Evolutionary conservation across 306 rosid species (phyloP).

Genomic region (Medicago ruthenica): DNA sequence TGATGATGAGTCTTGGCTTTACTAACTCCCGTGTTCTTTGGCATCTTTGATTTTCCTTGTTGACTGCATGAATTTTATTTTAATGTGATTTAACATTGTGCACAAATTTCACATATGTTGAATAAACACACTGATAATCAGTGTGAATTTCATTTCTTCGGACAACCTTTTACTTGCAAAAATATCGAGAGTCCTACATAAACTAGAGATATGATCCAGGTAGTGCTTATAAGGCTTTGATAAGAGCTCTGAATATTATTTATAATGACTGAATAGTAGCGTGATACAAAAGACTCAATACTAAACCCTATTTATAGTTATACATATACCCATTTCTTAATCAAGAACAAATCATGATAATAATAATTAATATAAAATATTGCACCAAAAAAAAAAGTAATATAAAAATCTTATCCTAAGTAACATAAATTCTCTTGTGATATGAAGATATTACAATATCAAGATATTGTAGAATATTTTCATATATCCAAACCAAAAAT

Average conservation of each 20-base stretch:
- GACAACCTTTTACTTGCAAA: constrained; percentile 21
- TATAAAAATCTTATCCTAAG: too few relatives aligned
- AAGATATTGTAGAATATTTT: background rate
- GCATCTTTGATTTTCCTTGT: constrained; percentile 38
- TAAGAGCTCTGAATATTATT: background rate
- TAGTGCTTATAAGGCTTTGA: background rate
- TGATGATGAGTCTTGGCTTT: constrained; percentile 39
- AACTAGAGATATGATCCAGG: background rate
- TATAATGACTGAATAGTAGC: background rate
- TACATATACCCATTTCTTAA: background rate
- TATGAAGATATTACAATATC: constrained; percentile 3
- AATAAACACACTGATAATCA: constrained; percentile 28
- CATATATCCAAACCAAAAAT: background rate
- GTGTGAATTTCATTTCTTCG: constrained; percentile 15
- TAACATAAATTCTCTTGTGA: background rate
- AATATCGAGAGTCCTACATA: background rate
- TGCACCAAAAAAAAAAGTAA: too few relatives aligned
- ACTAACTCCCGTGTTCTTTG: constrained; percentile 31
- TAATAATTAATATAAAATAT: too few relatives aligned
- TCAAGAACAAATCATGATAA: background rate
- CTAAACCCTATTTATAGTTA: background rate
- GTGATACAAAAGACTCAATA: background rate
- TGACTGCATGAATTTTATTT: constrained; percentile 17
- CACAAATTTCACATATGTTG: constrained; percentile 5
- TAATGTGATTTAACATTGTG: constrained; percentile 4